Conservation (phyloP, 257 asterid species). For the Solanum gandarillasii region DNA sequence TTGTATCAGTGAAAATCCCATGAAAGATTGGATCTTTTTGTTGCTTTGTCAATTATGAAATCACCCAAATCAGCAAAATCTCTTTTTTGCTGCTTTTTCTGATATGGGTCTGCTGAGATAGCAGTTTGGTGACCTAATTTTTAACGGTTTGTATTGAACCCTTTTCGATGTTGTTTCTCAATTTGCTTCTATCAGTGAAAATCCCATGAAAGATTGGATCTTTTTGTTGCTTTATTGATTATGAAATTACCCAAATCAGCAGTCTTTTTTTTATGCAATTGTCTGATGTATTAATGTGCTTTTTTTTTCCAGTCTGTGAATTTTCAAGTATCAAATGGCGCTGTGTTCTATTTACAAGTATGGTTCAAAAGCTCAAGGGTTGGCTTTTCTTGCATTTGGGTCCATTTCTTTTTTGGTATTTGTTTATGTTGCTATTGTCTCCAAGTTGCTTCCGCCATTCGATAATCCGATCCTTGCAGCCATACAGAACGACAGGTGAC, state of each 20-base stretch:
- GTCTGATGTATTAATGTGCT: background rate
- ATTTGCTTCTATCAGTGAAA: background rate
- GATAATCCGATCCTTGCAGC: constrained; percentile 10
- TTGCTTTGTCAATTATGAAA: background rate
- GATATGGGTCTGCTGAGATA: background rate
- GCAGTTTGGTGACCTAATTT: background rate
- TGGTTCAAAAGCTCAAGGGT: constrained; percentile 9
- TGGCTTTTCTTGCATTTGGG: constrained; percentile 11
- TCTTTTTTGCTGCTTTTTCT: background rate
- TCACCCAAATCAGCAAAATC: background rate
- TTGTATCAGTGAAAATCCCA: background rate
- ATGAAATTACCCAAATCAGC: background rate
- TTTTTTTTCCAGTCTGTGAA: background rate
- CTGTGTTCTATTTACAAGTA: background rate
- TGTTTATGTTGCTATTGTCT: constrained; percentile 8
- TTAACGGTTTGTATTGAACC: background rate
- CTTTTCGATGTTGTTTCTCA: background rate
- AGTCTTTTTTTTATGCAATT: background rate
- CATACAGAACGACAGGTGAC: constrained; percentile 14
- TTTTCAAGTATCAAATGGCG: background rate
- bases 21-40: background rate
- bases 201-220: background rate
- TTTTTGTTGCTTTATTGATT: background rate
- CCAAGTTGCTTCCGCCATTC: constrained; percentile 14
- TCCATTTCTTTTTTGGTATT: constrained; percentile 7